Conservation (phyloP, 495 filamentous ascomycete genomes). For the Cladorrhinum samala region DNA sequence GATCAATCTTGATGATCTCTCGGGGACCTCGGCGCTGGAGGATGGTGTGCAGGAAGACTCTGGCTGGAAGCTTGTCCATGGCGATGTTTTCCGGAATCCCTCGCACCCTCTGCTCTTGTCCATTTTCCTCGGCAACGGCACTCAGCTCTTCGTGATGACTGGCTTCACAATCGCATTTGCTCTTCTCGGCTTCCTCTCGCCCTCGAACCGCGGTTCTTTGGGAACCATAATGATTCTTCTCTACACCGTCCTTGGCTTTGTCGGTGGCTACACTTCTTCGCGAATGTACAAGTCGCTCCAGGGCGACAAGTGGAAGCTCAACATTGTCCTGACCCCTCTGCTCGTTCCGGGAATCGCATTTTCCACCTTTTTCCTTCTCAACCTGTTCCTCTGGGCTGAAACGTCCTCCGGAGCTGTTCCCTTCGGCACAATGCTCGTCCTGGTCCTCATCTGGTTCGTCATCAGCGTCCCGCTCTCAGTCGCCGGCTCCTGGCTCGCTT, state of each 20-base stretch:
- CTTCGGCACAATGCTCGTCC: conserved; percentile 91
- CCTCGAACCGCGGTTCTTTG: conserved; percentile 87
- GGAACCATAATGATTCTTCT: conserved; percentile 86
- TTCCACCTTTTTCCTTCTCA: conserved; percentile 81
- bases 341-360: conserved; percentile 87
- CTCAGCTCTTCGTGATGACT: conserved; percentile 96
- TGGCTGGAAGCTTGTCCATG: conserved; percentile 97
- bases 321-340: conserved; percentile 80
- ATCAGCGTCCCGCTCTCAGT: conserved; percentile 89
- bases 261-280: conserved; percentile 86
- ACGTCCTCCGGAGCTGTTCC: conserved; percentile 88
- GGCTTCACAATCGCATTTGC: conserved; percentile 92
- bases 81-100: conserved; percentile 91
- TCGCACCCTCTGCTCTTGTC: conserved; percentile 75
- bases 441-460: conserved; percentile 91
- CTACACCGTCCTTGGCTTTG: conserved; percentile 86
- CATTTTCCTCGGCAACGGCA: conserved; percentile 85
- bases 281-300: conserved; percentile 87
- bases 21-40: conserved; percentile 67
- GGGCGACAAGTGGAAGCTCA: conserved; percentile 89
- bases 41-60: conserved; percentile 97
- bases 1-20: conserved; percentile 77
- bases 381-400: conserved; percentile 93
- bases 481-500: conserved; percentile 88
- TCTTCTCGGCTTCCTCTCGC: conserved; percentile 87